Evolutionary conservation across 73 alveolate genomes (phyloP), one percentile per base, ranked within the genome.

Genomic region (Paramecium octaurelia): DNA sequence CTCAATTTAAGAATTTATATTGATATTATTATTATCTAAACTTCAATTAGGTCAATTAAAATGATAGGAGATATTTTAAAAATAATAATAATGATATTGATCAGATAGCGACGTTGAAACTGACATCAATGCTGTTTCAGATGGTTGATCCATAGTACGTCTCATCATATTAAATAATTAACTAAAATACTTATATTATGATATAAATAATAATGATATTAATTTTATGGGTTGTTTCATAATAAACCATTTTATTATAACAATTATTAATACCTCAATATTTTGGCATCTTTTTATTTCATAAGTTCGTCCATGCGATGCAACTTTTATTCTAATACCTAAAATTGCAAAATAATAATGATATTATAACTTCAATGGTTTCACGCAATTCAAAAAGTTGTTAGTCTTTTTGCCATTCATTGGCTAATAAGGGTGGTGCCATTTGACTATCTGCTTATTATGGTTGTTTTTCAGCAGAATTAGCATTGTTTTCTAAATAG

Each of bases 321-420:
- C 46, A 89, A 46, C 46, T 89, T 89, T 14, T 70, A 58, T 71
- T 89, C 94, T 73, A 89, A 89, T 42, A 87, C 76, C 93, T 87
- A 64, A 18, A 18, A 58, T 60, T 60, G 24, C 20, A 38, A 34
- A 18, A 6, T 58, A 59, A 59, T 31, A 60, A 60, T 60, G 27
- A 54, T 9, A 18, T 1, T 18, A 12, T 54, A 54, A 91, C 95
- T 71, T 93, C 96, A 23, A 95, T 95, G 1, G 98, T 95, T 77
- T 95, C 98, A 85, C 96, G 92, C 73, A 95, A 88, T 85, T 95
- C 93, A 48, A 29, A 88, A 29, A 95, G 86, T 31, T 96, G 92
- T 71, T 93, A 68, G 12, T 95, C 98, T 90, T 94, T 95, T 60
- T 93, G 94, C 92, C 91, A 85, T 20, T 93, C 92, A 58, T 93